Evolutionary conservation across 2,329 filamentous ascomycete genomes (phyloP).

Genomic region (Paecilomyces fulvus): DNA sequence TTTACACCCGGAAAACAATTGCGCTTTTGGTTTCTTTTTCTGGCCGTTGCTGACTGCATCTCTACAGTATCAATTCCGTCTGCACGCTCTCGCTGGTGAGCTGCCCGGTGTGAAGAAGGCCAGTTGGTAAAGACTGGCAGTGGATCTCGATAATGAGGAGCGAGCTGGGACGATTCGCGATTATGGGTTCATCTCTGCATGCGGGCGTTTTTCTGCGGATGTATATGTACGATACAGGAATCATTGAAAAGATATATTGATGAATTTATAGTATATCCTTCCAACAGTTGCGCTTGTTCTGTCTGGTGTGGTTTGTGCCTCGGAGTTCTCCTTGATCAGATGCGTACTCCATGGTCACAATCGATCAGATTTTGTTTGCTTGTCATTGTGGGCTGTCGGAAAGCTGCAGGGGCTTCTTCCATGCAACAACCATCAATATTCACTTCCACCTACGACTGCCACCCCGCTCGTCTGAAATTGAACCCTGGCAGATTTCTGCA

Average conservation of each 20-base stretch:
- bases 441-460: not conserved
- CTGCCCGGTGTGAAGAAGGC: conserved; percentile 92
- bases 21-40: not conserved
- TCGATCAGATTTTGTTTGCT: not conserved
- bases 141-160: not conserved
- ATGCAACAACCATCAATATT: not conserved
- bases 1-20: conserved; percentile 10
- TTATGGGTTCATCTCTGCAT: not conserved
- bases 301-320: not conserved
- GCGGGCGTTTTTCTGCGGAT: conserved; percentile 1
- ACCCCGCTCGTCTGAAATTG: not conserved
- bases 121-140: conserved; percentile 61
- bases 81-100: conserved; percentile 76
- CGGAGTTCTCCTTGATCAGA: not conserved
- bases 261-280: not conserved
- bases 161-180: conserved; percentile 9
- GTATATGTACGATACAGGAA: not conserved
- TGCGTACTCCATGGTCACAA: not conserved
- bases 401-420: not conserved
- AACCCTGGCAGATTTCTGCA: not conserved
- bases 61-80: conserved; percentile 77
- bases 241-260: not conserved
- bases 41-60: conserved; percentile 11
- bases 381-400: not conserved
- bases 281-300: not conserved